Percentiles rank a stretch among this genome's conserved stretches.
Evolutionary conservation across 1,284 basidiomycete species (phyloP).

Genomic region (Malassezia nana): DNA sequence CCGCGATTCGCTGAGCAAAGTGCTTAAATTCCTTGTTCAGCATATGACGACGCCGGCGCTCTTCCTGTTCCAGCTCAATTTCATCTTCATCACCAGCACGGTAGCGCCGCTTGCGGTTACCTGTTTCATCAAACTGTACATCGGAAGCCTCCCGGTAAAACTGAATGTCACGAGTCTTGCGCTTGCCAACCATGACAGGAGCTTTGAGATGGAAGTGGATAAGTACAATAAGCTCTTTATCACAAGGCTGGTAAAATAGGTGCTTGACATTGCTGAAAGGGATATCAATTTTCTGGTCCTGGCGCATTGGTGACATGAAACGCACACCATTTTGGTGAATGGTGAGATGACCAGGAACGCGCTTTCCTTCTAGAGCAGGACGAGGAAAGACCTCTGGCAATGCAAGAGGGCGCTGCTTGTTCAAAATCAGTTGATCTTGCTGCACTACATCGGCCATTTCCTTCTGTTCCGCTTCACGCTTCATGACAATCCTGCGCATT

Average conservation of each 20-base stretch:
- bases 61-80: conserved; percentile 96
- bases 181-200: conserved; percentile 98
- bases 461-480: conserved; percentile 92
- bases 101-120: conserved; percentile 94
- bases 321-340: conserved; percentile 95
- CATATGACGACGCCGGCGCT: conserved; percentile 74
- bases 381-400: conserved; percentile 87
- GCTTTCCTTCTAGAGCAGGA: conserved; percentile 83
- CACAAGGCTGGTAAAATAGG: conserved; percentile 97
- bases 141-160: conserved; percentile 97
- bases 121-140: conserved; percentile 95
- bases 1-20: conserved; percentile 85
- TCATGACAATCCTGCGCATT: conserved; percentile 90
- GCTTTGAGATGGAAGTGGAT: conserved; percentile 87
- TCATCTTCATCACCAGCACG: conserved; percentile 98
- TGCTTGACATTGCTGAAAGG: conserved; percentile 97
- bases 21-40: conserved; percentile 91
- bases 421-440: conserved; percentile 76
- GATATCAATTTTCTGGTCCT: conserved; percentile 51
- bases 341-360: conserved; percentile 82
- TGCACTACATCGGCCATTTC: conserved; percentile 96
- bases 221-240: conserved; percentile 88
- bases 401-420: conserved; percentile 52
- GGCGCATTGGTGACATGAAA: conserved; percentile 63
- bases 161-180: conserved; percentile 95